Evolutionary conservation across 768 basidiomycete species (phyloP).

Genomic region (Suillus plorans): DNA sequence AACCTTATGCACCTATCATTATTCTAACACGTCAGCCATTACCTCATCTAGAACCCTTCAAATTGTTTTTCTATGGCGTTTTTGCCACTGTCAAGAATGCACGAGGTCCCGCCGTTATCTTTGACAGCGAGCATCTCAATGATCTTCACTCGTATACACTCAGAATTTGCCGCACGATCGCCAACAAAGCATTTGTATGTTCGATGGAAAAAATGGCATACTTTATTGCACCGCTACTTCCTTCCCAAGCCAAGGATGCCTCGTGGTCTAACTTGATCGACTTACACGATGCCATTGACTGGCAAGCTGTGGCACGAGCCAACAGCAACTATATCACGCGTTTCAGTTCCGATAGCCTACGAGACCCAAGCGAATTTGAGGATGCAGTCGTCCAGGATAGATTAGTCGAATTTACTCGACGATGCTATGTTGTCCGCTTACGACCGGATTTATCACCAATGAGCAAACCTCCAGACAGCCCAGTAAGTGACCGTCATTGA

Average conservation of each 20-base stretch:
- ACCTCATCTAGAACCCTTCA: slow-evolving; percentile 54
- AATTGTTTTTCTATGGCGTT: slow-evolving; percentile 56
- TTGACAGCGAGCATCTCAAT: slow-evolving; percentile 46
- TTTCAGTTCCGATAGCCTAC: slow-evolving; percentile 41
- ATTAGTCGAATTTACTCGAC: slow-evolving; percentile 70
- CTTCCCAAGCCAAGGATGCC: slow-evolving; percentile 24
- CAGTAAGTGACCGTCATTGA: slow-evolving; percentile 42
- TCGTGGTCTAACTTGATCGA: slow-evolving; percentile 10
- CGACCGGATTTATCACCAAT: slow-evolving; percentile 70
- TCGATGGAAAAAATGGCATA: slow-evolving; percentile 54
- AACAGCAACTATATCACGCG: slow-evolving; percentile 52
- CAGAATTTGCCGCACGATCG: slow-evolving; percentile 57
- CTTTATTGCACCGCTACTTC: slow-evolving; percentile 62
- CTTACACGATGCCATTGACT: slow-evolving; percentile 53
- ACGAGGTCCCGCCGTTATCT: slow-evolving; percentile 47
- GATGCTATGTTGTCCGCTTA: slow-evolving; percentile 58
- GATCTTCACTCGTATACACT: slow-evolving; percentile 61
- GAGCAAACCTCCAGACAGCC: slow-evolving; percentile 64
- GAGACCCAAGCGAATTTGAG: slow-evolving; percentile 37
- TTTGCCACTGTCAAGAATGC: slow-evolving; percentile 42
- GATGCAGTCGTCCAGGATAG: slow-evolving; percentile 78
- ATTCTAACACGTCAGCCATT: slow-evolving; percentile 69
- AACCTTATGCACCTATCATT: slow-evolving; percentile 56
- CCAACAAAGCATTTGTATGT: slow-evolving; percentile 70
- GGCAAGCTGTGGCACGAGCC: slow-evolving; percentile 58